phyloP scores from a whole-genome alignment of 257 asterid species.

The Plantago elongata region DNA sequence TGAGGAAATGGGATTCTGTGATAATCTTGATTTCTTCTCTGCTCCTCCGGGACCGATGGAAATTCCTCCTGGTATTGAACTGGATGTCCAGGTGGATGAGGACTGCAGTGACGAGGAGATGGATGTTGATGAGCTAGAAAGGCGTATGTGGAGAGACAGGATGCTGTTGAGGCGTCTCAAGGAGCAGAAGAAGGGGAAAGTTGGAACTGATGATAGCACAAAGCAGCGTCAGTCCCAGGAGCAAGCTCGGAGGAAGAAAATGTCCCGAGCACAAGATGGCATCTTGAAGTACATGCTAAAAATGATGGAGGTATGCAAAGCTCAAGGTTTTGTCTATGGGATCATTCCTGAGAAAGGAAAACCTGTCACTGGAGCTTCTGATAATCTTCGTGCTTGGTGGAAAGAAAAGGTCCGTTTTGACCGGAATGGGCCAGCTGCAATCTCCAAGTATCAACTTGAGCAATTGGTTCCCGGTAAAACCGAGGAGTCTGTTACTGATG shows the following conservation, averaged over 20 bases:
- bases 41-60: conserved; percentile 30
- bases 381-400: conserved; percentile 67
- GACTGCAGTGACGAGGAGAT: conserved; percentile 53
- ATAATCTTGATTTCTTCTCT: conserved; percentile 39
- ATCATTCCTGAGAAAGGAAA: conserved; percentile 65
- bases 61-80: conserved; percentile 26
- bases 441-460: conserved; percentile 41
- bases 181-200: conserved; percentile 42
- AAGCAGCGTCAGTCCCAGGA: conserved; percentile 49
- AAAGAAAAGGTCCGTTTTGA: conserved; percentile 63
- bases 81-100: conserved; percentile 33
- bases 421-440: conserved; percentile 55
- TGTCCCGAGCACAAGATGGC: conserved; percentile 66
- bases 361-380: conserved; percentile 59
- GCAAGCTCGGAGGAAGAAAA: conserved; percentile 61
- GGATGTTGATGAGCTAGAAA: conserved; percentile 49
- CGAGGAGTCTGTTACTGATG: conserved; percentile 28
- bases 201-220: conserved; percentile 26
- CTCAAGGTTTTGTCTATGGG: conserved; percentile 67
- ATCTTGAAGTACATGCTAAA: conserved; percentile 60
- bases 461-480: conserved; percentile 27
- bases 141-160: conserved; percentile 51
- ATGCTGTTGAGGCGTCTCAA: conserved; percentile 42
- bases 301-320: conserved; percentile 65
- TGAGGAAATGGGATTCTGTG: conserved; percentile 46